Percentiles rank a stretch among this genome's conserved stretches.
Evolutionary conservation across 2,329 filamentous ascomycete genomes (phyloP).

Genomic region (Penicillium paneum): DNA sequence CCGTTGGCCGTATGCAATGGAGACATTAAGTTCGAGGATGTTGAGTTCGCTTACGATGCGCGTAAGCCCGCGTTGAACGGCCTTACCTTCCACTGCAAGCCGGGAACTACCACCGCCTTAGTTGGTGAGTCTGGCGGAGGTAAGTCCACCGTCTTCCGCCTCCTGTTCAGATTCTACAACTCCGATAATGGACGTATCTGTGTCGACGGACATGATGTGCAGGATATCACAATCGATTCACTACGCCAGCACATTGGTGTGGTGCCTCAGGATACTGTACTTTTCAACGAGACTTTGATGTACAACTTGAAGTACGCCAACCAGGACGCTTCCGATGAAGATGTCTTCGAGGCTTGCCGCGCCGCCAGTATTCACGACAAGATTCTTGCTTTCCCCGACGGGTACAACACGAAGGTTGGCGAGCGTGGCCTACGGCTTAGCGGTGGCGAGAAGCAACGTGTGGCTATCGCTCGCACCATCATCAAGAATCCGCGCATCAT

Average conservation of each 20-base stretch:
- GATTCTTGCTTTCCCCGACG: constrained; percentile 82
- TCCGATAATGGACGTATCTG: constrained; percentile 73
- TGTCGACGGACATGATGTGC: constrained; percentile 79
- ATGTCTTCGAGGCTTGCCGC: constrained; percentile 76
- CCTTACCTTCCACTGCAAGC: constrained; percentile 77
- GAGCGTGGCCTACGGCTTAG: constrained; percentile 83
- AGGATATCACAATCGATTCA: constrained; percentile 89
- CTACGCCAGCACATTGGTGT: constrained; percentile 87
- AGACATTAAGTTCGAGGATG: constrained; percentile 80
- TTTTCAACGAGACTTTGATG: constrained; percentile 94
- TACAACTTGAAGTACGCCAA: constrained; percentile 92
- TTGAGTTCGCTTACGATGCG: constrained; percentile 85
- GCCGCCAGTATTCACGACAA: constrained; percentile 91
- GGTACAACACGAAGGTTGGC: constrained; percentile 85
- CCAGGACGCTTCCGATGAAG: constrained; percentile 72
- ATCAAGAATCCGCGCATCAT: constrained; percentile 90
- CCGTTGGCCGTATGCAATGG: constrained; percentile 68
- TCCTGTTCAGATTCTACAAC: constrained; percentile 97
- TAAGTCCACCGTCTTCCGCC: constrained; percentile 92
- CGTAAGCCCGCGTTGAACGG: constrained; percentile 81
- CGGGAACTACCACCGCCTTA: constrained; percentile 91
- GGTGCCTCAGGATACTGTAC: constrained; percentile 90
- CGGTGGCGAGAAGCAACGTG: constrained; percentile 88
- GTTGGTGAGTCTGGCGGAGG: constrained; percentile 96
- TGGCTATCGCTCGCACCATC: constrained; percentile 89